Base-by-base conservation (phyloP, 208 protist genomes). In the Trypanosoma lewisi region DNA sequence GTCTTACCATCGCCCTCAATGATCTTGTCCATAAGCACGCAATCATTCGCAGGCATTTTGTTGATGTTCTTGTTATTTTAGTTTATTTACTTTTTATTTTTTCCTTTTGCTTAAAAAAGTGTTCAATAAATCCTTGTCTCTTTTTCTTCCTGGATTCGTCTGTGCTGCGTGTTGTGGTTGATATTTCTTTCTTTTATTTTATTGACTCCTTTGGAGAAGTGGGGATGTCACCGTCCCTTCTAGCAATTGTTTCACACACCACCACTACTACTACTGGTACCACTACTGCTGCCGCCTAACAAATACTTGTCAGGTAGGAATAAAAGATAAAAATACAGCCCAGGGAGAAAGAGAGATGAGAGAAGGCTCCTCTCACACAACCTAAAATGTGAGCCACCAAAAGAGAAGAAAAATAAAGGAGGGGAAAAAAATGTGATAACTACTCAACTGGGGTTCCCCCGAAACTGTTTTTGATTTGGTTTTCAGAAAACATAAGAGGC, bases 1-100 rank as follows among this genome's bases (percentile, higher is more conserved):
- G 82, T 97, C 72, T 95, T 97, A 23, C 92, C 92, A 73, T 97
- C 92, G 2, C 92, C 92, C 53, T 96, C 89, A 42, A 96, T 93
- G 55, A 96, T 94, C 62, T 95, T 96, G 54, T 96, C 88, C 85
- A 96, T 91, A 30, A 87, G 54, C 45, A 96, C 91, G 14, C 73
- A 82, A 41, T 94, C 88, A 59, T 59, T 64, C 4, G 52, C 31
- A 7, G 82, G 75, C 87, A 94, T 94, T 63, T 62, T 19, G 25
- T 54, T 39, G 39, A 31, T 74, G 6, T 19, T 60, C n/a, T 47
- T 44, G 52, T 53, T 47, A 70, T 57, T 48, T 75, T 61, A 57
- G 6, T 75, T 56, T 33, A 56, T 9, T n/a, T 55, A 33, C 27
- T 33, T 39, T 19, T 5, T 36, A 23, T 14, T 50, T 28, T 50